Conservation (phyloP, 768 basidiomycete genomes). For the Podaxis sp. region DNA sequence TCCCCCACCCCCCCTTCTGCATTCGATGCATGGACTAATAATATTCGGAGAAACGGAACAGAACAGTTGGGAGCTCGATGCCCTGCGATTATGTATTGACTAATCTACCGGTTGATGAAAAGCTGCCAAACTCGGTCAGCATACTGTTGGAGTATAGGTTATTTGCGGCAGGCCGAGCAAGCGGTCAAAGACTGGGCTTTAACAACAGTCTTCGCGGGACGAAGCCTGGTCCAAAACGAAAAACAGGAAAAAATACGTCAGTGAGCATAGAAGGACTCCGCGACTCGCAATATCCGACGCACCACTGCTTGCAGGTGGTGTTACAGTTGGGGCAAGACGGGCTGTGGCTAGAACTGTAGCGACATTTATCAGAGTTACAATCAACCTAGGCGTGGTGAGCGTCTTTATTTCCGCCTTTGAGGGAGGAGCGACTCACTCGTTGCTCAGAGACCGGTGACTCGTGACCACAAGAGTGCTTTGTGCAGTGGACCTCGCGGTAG, state of each 20-base stretch:
- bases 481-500: conserved; percentile 38
- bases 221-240: conserved; percentile 22
- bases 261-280: background rate
- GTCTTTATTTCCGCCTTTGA: conserved; percentile 15
- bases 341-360: conserved; percentile 41
- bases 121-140: background rate
- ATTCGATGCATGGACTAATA: background rate
- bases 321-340: conserved; percentile 35
- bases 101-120: background rate
- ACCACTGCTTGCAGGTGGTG: conserved; percentile 42
- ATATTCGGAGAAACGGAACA: background rate
- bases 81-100: background rate
- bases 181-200: conserved; percentile 17
- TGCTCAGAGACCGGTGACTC: conserved; percentile 25
- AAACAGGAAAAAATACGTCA: background rate
- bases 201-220: conserved; percentile 26
- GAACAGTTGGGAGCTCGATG: background rate
- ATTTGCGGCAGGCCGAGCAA: conserved; percentile 19
- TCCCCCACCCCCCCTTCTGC: background rate
- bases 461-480: conserved; percentile 39
- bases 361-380: conserved; percentile 38
- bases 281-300: conserved; percentile 7
- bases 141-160: background rate
- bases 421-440: conserved; percentile 19
- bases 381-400: conserved; percentile 35